Evolutionary conservation across 768 basidiomycete genomes (phyloP), one percentile per base, ranked within the genome.

Genomic region (Podaxis sp.): DNA sequence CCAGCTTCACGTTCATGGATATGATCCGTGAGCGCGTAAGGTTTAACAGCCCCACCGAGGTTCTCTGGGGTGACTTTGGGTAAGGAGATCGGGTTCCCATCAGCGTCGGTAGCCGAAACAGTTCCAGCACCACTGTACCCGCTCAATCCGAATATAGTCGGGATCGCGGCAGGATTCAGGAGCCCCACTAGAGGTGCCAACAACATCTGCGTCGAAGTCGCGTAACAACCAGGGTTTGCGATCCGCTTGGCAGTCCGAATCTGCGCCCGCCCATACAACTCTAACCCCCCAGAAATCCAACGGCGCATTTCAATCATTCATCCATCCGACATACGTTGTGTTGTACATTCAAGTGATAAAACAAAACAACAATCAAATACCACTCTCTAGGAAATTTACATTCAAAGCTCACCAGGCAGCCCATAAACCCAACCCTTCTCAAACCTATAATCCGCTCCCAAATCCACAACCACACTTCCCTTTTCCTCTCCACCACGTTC

Each of bases 1-100:
- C 89, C 87, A 0, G 96, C 93, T 76, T 99, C 97, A 51, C 97
- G 92, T 75, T 99, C 97, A 80, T 99, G 97, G 70, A 99, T 97
- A 77, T 99, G 97, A 74, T 96, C 95, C 13, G 97, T 99, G 53
- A 99, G 78, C 0, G 93, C 70, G 76, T 99, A 99, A 6, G 96
- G 89, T 58, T 87, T 84, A 53, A 98, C 76, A 2, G 88, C 92
- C 12, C 90, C 88, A 1, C 76, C 79, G 13, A 99, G 86, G 64
- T 82, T 87, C 67, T 92, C 87, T 0, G 92, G 81, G 1, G 87
- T 79, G 13, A 97, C 84, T 75, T 99, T 99, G 49, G 97, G 89
- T 13, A 87, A 79, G 39, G 87, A 95, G 30, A 83, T 80, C 0
- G 91, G 90, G 28, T 83, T 82, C 9, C 93, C 92, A 54, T 89